Evolutionary conservation across 2,329 filamentous ascomycete genomes (phyloP).

Genomic region (Monilinia fructigena): DNA sequence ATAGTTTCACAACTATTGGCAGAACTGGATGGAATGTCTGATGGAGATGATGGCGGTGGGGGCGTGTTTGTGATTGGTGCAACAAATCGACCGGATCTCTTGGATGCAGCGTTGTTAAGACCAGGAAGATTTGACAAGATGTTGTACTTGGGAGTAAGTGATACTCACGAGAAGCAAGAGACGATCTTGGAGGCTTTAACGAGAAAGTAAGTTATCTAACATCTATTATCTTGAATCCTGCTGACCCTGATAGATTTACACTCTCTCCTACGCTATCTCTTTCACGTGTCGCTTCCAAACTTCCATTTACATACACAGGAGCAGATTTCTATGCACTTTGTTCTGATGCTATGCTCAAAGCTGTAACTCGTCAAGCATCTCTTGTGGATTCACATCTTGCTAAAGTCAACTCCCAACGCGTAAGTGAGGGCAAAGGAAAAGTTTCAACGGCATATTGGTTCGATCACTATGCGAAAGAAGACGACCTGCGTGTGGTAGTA

Average conservation of each 20-base stretch:
- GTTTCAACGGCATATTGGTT: slow-evolving; percentile 92
- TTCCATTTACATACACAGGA: slow-evolving; percentile 96
- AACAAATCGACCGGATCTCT: slow-evolving; percentile 88
- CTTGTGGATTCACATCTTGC: slow-evolving; percentile 81
- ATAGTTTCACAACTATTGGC: slow-evolving; percentile 94
- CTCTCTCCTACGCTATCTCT: slow-evolving; percentile 79
- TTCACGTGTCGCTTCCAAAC: slow-evolving; percentile 65
- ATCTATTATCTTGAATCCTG: slow-evolving; percentile 18
- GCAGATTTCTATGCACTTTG: slow-evolving; percentile 97
- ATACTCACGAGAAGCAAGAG: slow-evolving; percentile 94
- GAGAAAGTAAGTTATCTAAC: slow-evolving; percentile 68
- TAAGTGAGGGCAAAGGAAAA: slow-evolving; percentile 29
- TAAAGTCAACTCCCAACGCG: slow-evolving; percentile 56
- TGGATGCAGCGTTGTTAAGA: slow-evolving; percentile 84
- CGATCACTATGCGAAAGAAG: slow-evolving; percentile 80
- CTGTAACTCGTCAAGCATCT: slow-evolving; percentile 85
- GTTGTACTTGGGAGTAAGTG: slow-evolving; percentile 93
- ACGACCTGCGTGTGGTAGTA: slow-evolving; percentile 84
- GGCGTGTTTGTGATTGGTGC: slow-evolving; percentile 97
- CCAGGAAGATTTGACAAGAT: slow-evolving; percentile 97
- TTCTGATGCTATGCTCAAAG: slow-evolving; percentile 98
- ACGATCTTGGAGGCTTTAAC: slow-evolving; percentile 93
- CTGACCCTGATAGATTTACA: slow-evolving; percentile 66
- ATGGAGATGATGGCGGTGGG: slow-evolving; percentile 74
- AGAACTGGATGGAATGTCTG: slow-evolving; percentile 96